Conservation (phyloP, 192 early-diverging fungal species). For the Neocallimastix lanati region DNA sequence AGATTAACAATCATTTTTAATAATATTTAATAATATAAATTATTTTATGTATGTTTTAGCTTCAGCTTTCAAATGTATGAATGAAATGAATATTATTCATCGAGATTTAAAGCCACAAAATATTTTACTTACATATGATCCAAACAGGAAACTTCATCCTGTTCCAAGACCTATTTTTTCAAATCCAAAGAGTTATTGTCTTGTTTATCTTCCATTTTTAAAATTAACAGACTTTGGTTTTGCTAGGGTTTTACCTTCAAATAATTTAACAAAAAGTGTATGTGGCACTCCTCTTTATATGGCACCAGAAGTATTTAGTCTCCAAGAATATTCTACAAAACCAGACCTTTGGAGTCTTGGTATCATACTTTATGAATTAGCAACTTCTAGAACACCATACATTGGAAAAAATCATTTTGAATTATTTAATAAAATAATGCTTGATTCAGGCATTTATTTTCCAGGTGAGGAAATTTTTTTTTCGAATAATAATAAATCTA, state of each 20-base stretch:
- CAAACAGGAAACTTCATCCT: background rate
- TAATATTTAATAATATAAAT: too few species aligned
- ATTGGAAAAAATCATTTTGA: constrained; percentile 86
- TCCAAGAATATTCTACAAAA: constrained; percentile 84
- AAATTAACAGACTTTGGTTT: constrained; percentile 98
- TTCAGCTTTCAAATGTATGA: constrained; percentile 71
- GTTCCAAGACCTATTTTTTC: constrained; percentile 58
- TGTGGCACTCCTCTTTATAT: constrained; percentile 96
- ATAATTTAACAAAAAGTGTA: constrained; percentile 54
- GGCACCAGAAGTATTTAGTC: constrained; percentile 75
- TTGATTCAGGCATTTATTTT: constrained; percentile 64
- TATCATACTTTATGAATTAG: constrained; percentile 85
- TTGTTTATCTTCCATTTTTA: constrained; percentile 48
- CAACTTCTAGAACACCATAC: constrained; percentile 77
- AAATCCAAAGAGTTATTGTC: constrained; percentile 28
- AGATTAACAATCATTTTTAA: too few species aligned
- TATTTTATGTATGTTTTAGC: too few species aligned
- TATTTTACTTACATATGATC: background rate
- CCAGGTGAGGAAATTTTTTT: constrained; percentile 50
- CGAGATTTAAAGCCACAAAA: constrained; percentile 91
- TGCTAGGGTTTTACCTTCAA: constrained; percentile 67
- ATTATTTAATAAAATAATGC: constrained; percentile 74
- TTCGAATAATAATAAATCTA: too few species aligned
- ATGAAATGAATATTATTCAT: constrained; percentile 76
- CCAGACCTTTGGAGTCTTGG: constrained; percentile 96